phyloP scores from a whole-genome alignment of 441 rosid genomes.

The Corymbia citriodora region DNA sequence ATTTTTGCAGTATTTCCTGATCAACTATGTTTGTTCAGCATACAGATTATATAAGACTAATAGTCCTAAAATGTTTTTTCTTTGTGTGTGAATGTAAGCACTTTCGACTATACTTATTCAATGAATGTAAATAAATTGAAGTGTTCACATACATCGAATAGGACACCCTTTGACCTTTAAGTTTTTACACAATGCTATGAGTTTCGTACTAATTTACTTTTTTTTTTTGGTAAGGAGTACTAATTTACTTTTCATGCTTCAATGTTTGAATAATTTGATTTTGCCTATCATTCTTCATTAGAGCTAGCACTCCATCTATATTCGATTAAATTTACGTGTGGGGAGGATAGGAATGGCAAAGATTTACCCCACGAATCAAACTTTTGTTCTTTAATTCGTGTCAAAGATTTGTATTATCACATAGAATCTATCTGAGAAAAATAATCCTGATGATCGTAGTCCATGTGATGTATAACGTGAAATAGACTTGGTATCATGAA shows the following conservation, averaged over 20 bases:
- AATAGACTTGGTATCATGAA: too few relatives aligned
- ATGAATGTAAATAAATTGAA: neutral
- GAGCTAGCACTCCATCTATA: neutral
- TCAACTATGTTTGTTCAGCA: neutral
- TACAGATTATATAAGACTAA: neutral
- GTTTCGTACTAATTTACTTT: neutral
- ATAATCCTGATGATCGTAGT: too few relatives aligned
- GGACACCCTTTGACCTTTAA: neutral
- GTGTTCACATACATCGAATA: neutral
- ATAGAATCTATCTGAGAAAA: too few relatives aligned
- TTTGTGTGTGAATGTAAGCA: neutral
- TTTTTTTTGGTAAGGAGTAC: too few relatives aligned
- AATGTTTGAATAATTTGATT: neutral
- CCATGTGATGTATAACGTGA: too few relatives aligned
- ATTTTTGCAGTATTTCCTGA: neutral
- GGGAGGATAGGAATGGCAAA: neutral
- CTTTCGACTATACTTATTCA: neutral
- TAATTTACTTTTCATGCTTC: neutral
- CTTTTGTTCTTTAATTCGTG: neutral
- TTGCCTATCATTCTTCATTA: neutral
- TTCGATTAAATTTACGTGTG: neutral
- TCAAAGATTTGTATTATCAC: too few relatives aligned
- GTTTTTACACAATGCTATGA: neutral
- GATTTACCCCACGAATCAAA: neutral
- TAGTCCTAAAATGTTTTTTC: neutral